Base-by-base conservation (phyloP, 495 filamentous ascomycete genomes). In the Zalerion maritima region DNA sequence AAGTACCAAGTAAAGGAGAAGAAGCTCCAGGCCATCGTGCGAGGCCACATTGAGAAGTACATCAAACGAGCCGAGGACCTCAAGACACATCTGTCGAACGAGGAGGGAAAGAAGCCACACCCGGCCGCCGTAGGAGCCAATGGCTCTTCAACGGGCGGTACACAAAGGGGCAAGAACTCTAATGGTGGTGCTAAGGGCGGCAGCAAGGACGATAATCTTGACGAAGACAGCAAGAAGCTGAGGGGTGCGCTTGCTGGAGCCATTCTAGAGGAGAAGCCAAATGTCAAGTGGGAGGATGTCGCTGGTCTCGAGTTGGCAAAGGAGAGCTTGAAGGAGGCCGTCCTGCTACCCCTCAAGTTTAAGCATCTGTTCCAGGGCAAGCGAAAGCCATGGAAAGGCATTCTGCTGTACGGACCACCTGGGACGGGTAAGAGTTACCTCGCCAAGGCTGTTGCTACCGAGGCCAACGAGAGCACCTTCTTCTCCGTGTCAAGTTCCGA, bases 1-100 rank as follows among this genome's bases (percentile, higher is more conserved):
- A 96, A 96, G 62, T 96, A 85, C n/a, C n/a, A n/a, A n/a, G n/a
- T n/a, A n/a, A n/a, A n/a, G 84, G 87, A 94, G 62, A 99, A 96
- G 67, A 96, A 94, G 57, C 70, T 73, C 21, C 84, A 81, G 36
- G 83, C 80, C 24, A 96, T 93, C 73, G 94, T 99, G 38, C 76
- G 86, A 31, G 71, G 73, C 24, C 96, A 96, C 59, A 76, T 81
- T 1, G 78, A 62, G 41, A 86, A 94, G 48, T 99, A 99, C 65
- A 92, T 99, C 81, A 85, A 92, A 52, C 80, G 89, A 21, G 87
- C 89, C 20, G 89, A 96, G 62, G 94, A 94, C 60, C 68, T 99
- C 26, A 96, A 96, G 58, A 71, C 74, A 8, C 86, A 94, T 50
- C 62, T 97, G 23, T 65, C 74, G 21, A 75, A 84, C 13, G 61